Conservation (phyloP, 176 grass and related monocot species). For the Stipa capillata region DNA sequence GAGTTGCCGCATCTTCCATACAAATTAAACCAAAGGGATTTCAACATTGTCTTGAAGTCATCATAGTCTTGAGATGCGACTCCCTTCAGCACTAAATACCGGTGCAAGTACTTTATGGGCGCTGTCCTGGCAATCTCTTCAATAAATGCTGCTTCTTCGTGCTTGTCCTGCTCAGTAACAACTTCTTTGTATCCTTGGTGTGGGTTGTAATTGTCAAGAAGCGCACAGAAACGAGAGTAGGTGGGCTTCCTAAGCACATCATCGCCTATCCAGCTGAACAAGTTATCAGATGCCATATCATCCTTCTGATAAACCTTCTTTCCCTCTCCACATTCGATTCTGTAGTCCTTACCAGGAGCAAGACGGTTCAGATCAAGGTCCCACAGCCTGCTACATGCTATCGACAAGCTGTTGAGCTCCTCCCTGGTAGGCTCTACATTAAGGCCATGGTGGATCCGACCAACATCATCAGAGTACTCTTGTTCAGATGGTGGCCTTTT, state of each 20-base stretch:
- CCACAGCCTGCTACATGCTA: constrained; percentile 73
- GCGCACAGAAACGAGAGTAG: constrained; percentile 70
- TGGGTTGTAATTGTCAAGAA: constrained; percentile 97
- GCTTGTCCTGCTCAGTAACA: constrained; percentile 79
- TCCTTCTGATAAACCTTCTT: constrained; percentile 92
- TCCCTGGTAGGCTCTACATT: constrained; percentile 68
- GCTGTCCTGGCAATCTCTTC: constrained; percentile 95
- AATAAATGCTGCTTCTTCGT: constrained; percentile 81
- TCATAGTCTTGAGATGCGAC: constrained; percentile 45
- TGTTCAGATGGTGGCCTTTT: constrained; percentile 70
- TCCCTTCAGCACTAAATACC: constrained; percentile 68
- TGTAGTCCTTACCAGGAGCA: constrained; percentile 76
- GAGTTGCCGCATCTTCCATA: constrained; percentile 73
- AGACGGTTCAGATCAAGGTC: constrained; percentile 79
- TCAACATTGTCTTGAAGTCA: constrained; percentile 69
- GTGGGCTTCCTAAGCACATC: constrained; percentile 56
- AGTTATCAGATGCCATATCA: constrained; percentile 62
- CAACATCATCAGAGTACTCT: constrained; percentile 55
- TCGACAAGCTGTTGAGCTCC: constrained; percentile 68
- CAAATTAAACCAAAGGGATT: constrained; percentile 80
- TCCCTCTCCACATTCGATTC: constrained; percentile 68
- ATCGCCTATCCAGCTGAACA: constrained; percentile 68
- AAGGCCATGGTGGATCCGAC: constrained; percentile 39
- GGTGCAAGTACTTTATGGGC: constrained; percentile 71
- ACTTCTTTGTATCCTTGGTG: constrained; percentile 75